A percentile compares a stretch with the other conserved stretches of the same genome.
phyloP scores from a whole-genome alignment of 23 red algal genomes.

The Gracilaria vermiculophylla region DNA sequence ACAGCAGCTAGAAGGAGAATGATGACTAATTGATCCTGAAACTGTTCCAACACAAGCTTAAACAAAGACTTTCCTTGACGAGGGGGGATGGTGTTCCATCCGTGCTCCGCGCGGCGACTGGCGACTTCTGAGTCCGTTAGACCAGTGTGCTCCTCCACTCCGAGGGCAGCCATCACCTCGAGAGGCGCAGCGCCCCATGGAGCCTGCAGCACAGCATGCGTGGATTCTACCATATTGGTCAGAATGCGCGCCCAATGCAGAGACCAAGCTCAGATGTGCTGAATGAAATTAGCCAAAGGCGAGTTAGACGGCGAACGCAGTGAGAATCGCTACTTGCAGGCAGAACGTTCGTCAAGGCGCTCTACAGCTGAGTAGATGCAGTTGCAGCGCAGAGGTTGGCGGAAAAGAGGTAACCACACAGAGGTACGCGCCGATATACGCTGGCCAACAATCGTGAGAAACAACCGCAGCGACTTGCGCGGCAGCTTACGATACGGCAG shows the following conservation, averaged over 20 bases:
- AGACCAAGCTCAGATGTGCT: no score
- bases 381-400: neutral
- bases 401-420: no score
- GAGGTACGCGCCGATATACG: no score
- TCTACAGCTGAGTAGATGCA: neutral
- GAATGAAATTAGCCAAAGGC: neutral
- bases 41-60: conserved; percentile 91
- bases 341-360: no score
- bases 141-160: conserved; percentile 60
- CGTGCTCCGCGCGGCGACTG: conserved; percentile 54
- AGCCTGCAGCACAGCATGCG: conserved; percentile 12
- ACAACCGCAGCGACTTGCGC: neutral
- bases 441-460: no score
- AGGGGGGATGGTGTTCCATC: conserved; percentile 69
- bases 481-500: neutral
- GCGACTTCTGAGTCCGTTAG: conserved; percentile 70
- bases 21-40: conserved; percentile 92
- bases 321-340: no score
- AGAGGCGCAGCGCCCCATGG: conserved; percentile 56
- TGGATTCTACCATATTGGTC: conserved; percentile 24
- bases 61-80: conserved; percentile 67
- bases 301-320: neutral
- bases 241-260: no score
- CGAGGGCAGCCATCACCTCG: conserved; percentile 60
- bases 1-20: conserved; percentile 85